Conservation (phyloP, 257 asterid species). For the Plectranthus barbatus region DNA sequence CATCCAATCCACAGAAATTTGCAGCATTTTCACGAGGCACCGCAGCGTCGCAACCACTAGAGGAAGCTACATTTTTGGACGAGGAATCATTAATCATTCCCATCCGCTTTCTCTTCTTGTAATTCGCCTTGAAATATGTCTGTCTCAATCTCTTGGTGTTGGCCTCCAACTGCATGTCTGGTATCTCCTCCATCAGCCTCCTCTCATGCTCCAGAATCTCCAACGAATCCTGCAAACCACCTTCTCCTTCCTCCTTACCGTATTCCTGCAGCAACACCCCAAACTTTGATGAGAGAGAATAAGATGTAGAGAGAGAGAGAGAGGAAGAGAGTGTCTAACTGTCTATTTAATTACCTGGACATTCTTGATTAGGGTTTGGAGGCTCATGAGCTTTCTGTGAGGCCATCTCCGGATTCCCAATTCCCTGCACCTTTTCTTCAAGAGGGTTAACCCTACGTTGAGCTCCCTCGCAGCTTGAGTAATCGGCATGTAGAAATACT, state of each 20-base stretch:
- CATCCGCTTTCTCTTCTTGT: slow-evolving; percentile 55
- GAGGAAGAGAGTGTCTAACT: too few relatives aligned
- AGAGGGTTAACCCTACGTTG: slow-evolving; percentile 66
- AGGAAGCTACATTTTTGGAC: neutral
- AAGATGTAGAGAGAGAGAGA: neutral
- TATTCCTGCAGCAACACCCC: slow-evolving; percentile 34
- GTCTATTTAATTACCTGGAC: slow-evolving; percentile 64
- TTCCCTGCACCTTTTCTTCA: slow-evolving; percentile 84
- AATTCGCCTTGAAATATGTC: slow-evolving; percentile 64
- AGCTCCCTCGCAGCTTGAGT: slow-evolving; percentile 72
- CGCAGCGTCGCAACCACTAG: neutral
- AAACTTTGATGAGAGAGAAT: neutral
- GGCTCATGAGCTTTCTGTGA: slow-evolving; percentile 78
- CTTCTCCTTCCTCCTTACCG: slow-evolving; percentile 33
- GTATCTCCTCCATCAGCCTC: slow-evolving; percentile 49
- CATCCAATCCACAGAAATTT: neutral
- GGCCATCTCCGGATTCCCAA: slow-evolving; percentile 89
- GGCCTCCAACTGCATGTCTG: slow-evolving; percentile 48
- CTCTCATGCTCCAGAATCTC: slow-evolving; percentile 40
- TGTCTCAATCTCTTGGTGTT: slow-evolving; percentile 64
- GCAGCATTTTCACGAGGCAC: neutral
- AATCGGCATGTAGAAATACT: slow-evolving; percentile 76
- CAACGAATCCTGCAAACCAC: slow-evolving; percentile 36
- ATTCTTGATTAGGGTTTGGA: slow-evolving; percentile 74
- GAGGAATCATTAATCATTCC: slow-evolving; percentile 16